Evolutionary conservation across 768 basidiomycete species (phyloP).

Genomic region (Suillus alpinus): DNA sequence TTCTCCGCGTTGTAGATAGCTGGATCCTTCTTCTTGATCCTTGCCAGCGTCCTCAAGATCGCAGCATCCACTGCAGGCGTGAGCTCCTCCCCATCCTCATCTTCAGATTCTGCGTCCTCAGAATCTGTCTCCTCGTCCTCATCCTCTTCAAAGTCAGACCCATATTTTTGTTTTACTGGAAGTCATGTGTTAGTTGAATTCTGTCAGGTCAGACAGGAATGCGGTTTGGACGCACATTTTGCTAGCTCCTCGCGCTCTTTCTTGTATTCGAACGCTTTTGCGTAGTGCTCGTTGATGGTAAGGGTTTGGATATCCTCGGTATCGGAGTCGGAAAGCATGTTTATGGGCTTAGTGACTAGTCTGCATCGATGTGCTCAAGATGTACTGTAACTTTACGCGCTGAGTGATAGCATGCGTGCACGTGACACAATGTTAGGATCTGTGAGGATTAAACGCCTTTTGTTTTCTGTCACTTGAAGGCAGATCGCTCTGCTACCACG

Average conservation of each 20-base stretch:
- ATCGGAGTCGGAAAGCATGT: slow-evolving; percentile 51
- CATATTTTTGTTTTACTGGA: slow-evolving; percentile 84
- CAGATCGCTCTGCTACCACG: no score
- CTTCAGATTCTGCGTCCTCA: slow-evolving; percentile 80
- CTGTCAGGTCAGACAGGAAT: background rate
- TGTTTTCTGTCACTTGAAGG: no score
- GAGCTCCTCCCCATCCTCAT: slow-evolving; percentile 92
- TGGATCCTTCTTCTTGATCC: slow-evolving; percentile 81
- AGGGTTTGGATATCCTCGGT: slow-evolving; percentile 43
- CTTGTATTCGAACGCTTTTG: slow-evolving; percentile 78
- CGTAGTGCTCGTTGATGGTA: slow-evolving; percentile 73
- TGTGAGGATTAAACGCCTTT: no score
- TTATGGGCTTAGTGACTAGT: background rate
- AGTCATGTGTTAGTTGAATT: background rate
- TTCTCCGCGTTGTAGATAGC: slow-evolving; percentile 73
- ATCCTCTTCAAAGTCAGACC: slow-evolving; percentile 58
- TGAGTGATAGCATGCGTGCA: no score
- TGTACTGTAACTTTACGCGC: no score
- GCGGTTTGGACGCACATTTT: slow-evolving; percentile 50
- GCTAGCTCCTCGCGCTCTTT: slow-evolving; percentile 85
- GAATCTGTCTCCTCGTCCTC: slow-evolving; percentile 59
- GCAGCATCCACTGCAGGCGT: slow-evolving; percentile 93
- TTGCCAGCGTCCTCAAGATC: slow-evolving; percentile 84
- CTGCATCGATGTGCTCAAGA: no score
- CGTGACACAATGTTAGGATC: no score